These are phyloP conservation scores for Saccharomycopsis sp. DNA, from an alignment of 805 yeast genomes.

Conservation along the genomic window DNA sequence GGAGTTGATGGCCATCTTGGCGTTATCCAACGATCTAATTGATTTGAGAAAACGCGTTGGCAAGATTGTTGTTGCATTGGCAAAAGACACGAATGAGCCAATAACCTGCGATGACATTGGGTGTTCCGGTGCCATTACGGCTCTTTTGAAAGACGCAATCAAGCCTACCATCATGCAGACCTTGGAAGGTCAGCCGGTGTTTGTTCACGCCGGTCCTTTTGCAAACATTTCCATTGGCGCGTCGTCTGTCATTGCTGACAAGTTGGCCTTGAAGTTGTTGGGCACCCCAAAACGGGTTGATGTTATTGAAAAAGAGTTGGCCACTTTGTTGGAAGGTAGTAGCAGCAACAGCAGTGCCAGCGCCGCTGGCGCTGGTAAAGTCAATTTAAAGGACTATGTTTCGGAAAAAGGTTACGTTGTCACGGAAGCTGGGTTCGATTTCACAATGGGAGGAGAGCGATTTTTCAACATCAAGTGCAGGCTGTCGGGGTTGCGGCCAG, in stretches of 20 bases:
- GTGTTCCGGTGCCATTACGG: constrained; percentile 92
- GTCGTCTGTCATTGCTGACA: constrained; percentile 87
- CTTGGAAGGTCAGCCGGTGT: constrained; percentile 93
- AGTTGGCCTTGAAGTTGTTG: constrained; percentile 83
- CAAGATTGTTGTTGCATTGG: constrained; percentile 79
- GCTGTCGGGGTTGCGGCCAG: constrained; percentile 79
- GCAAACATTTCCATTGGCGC: constrained; percentile 98
- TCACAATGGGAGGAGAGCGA: constrained; percentile 99
- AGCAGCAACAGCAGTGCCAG: background rate
- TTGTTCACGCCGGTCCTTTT: constrained; percentile 97
- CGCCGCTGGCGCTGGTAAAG: background rate
- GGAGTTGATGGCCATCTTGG: constrained; percentile 93
- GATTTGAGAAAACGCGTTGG: constrained; percentile 89
- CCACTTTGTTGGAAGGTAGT: constrained; percentile 1
- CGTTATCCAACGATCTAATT: constrained; percentile 64
- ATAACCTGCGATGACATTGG: constrained; percentile 93
- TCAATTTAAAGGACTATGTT: no score
- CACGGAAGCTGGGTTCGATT: constrained; percentile 97
- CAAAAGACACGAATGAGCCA: constrained; percentile 56
- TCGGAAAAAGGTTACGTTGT: constrained; percentile 75
- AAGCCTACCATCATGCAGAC: constrained; percentile 97
- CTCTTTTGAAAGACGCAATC: constrained; percentile 89
- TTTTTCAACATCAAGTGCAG: constrained; percentile 94
- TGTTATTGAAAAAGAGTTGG: constrained; percentile 25
- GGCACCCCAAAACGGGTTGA: constrained; percentile 46